Evolutionary conservation across 768 basidiomycete species (phyloP).

Genomic region (Podaxis sp.): DNA sequence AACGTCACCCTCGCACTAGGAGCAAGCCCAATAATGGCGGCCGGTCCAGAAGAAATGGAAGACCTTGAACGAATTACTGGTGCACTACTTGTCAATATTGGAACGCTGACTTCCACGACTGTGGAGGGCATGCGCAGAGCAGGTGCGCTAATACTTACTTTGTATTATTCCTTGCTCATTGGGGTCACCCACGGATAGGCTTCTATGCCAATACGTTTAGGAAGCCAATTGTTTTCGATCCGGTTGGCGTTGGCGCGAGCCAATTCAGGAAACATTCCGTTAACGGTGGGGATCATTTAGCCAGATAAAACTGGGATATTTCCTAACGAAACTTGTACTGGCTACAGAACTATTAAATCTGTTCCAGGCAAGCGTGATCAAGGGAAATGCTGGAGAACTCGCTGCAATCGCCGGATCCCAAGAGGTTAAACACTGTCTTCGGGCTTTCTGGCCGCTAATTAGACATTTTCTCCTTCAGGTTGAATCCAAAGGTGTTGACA

Average conservation of each 20-base stretch:
- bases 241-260: constrained; percentile 88
- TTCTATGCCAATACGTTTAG: constrained; percentile 57
- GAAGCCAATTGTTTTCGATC: constrained; percentile 85
- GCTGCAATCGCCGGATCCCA: constrained; percentile 69
- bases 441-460: neutral
- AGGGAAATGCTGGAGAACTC: constrained; percentile 91
- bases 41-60: constrained; percentile 75
- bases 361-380: constrained; percentile 90
- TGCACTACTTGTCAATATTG: constrained; percentile 82
- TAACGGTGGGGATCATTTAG: constrained; percentile 34
- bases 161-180: neutral
- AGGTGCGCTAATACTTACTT: constrained; percentile 31
- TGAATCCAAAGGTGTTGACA: constrained; percentile 80
- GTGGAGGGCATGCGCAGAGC: constrained; percentile 73
- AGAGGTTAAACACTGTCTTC: constrained; percentile 45
- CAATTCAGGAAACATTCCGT: constrained; percentile 60
- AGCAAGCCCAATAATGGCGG: constrained; percentile 93
- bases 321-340: neutral
- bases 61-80: constrained; percentile 65
- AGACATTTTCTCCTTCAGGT: constrained; percentile 39
- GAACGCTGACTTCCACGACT: constrained; percentile 58
- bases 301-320: neutral
- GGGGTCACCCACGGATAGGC: constrained; percentile 24
- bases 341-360: constrained; percentile 57
- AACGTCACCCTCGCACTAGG: constrained; percentile 86